Evolutionary conservation across 805 yeast species (phyloP).

Genomic region (Sugiyamaella lignohabitans): DNA sequence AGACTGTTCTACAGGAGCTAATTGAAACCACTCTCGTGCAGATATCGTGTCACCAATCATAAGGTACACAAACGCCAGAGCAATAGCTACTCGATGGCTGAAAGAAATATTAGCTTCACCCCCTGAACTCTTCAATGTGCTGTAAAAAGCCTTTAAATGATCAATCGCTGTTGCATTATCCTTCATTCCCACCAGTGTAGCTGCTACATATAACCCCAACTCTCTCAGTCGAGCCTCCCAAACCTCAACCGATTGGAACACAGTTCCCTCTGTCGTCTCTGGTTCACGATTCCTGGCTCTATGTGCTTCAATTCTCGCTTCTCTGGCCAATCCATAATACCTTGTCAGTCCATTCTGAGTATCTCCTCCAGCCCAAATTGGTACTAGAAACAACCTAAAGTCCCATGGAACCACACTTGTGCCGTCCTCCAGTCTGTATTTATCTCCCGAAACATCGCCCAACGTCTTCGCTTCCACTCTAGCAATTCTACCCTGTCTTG

Average conservation of each 20-base stretch:
- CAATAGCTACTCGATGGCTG: slow-evolving; percentile 10
- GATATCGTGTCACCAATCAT: slow-evolving; percentile 28
- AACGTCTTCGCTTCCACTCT: slow-evolving; percentile 28
- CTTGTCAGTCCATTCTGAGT: slow-evolving; percentile 28
- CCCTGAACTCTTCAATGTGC: slow-evolving; percentile 1
- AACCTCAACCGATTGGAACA: neutral
- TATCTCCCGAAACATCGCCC: slow-evolving; percentile 24
- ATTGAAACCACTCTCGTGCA: slow-evolving; percentile 27
- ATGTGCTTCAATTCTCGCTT: slow-evolving; percentile 27
- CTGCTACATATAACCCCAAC: slow-evolving; percentile 30
- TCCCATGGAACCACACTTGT: slow-evolving; percentile 29
- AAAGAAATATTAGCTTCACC: slow-evolving; percentile 1
- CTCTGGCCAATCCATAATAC: slow-evolving; percentile 31
- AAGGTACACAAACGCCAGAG: slow-evolving; percentile 22
- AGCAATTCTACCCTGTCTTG: slow-evolving; percentile 21
- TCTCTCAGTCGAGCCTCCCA: slow-evolving; percentile 24
- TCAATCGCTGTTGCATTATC: slow-evolving; percentile 31
- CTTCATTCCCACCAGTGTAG: slow-evolving; percentile 29
- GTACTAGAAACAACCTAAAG: slow-evolving; percentile 28
- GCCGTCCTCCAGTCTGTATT: slow-evolving; percentile 20
- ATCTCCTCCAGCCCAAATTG: slow-evolving; percentile 29
- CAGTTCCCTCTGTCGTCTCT: neutral
- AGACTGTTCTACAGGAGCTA: slow-evolving; percentile 1
- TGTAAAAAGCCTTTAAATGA: slow-evolving; percentile 22
- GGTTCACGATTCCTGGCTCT: slow-evolving; percentile 2